Base-by-base conservation (phyloP, 2,329 filamentous ascomycete species). In the Aspergillus oerlinghausenensis region DNA sequence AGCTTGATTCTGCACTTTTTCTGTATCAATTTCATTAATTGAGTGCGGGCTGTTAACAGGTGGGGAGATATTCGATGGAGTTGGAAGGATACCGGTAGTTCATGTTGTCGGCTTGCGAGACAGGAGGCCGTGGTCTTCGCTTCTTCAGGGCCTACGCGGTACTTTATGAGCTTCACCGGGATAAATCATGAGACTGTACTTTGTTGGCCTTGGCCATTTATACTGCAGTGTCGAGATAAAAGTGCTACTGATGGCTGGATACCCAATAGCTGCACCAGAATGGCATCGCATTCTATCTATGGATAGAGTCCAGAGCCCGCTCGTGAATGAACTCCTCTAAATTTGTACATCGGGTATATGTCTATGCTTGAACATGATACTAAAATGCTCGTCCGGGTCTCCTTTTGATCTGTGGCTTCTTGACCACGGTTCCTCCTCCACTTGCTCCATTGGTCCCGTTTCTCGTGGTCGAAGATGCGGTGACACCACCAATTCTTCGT, bases 11-110 rank as follows among this genome's bases (percentile, higher is more conserved):
- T 97, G 74, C 94, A 99, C 80, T 96, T 97, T 80, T 99, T 99
- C 82, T 97, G 92, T 78, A 87, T 97, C 74, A 99, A 99, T 83
- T 99, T 99, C 77, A 97, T 99, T 81, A 99, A 99, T 83, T 99
- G 82, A 80, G 65, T 54, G 49, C 49, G 52, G 32, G 51, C 53
- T 38, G 32, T 38, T 38, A 7, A 6, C 25, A 26, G 14, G 32
- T 35, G 32, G 5, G 3, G 6, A 7, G 14, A 17, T 38, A 17
- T 38, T 38, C 32, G 14, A 14, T 17, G 14, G 32, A 17, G 32
- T 38, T 6, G 5, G 14, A 38, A 38, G 14, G 32, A 38, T 38
- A 14, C 11, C 11, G 28, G 28, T 29, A 29, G 29, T 32, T 4
- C 29, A 4, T 32, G 29, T 32, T 32, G 32, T 17, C 32, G 14